These are phyloP conservation scores for Neopestalotiopsis sp. DNA, from an alignment of 2,329 filamentous ascomycete species.

Conservation along the genomic window DNA sequence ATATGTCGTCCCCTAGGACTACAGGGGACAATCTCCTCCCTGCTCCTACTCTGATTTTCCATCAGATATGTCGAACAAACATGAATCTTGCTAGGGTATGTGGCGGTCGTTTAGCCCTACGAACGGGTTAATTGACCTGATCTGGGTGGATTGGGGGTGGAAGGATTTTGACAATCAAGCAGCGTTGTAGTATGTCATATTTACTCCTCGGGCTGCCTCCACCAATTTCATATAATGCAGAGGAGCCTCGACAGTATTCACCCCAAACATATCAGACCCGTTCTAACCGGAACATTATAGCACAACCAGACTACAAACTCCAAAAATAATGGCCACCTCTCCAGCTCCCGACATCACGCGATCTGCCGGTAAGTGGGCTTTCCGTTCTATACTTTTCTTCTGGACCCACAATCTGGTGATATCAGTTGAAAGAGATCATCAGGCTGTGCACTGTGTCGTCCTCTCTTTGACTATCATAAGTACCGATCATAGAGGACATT, in stretches of 20 bases:
- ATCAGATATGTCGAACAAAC: slow-evolving; percentile 7
- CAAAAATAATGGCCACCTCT: background rate
- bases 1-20: background rate
- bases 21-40: background rate
- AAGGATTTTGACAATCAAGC: background rate
- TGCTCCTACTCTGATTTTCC: background rate
- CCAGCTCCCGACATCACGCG: background rate
- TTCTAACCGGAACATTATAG: background rate
- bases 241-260: background rate
- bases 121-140: background rate
- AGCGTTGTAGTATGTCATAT: background rate
- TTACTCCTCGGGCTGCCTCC: background rate
- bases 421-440: background rate
- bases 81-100: slow-evolving; percentile 3
- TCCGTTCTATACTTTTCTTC: background rate
- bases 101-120: background rate
- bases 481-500: background rate
- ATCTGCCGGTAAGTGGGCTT: slow-evolving; percentile 6
- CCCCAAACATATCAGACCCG: background rate
- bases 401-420: background rate
- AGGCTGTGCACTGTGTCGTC: background rate
- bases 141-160: background rate
- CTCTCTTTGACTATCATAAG: no score
- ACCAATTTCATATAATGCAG: slow-evolving; percentile 9
- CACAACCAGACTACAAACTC: background rate